Evolutionary conservation across 2,329 filamentous ascomycete species (phyloP), one percentile per base, ranked within the genome.

Genomic region (Fusarium xylarioides): DNA sequence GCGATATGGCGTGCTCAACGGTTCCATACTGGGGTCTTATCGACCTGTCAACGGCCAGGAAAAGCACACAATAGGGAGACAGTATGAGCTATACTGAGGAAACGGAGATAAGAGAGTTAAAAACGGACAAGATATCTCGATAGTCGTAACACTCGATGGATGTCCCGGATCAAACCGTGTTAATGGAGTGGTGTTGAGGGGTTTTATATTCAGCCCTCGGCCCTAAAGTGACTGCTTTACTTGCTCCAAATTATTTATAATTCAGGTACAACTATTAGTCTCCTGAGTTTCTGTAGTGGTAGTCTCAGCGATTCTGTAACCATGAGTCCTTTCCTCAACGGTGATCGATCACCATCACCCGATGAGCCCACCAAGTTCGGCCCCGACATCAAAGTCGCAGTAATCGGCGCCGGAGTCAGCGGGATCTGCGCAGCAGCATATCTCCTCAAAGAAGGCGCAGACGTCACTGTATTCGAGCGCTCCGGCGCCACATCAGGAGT

Each of bases 341-440:
- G 68, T 15, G 66, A 62, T 12, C 52, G 46, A 35, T 65, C 63
- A 15, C 50, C 73, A 15, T 35, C 67, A 0, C 42, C 60, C 0
- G 34, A 61, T 23, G 53, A 38, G 7, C 4, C 58, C 1, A 18
- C 18, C 34, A 63, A 52, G 2, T 77, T 77, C 12, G 53, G 73
- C 4, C 63, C 58, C 0, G 61, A 50, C 0, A 71, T 59, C 34
- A 71, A 63, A 49, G 82, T 84, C 2, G 83, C 82, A 1, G 81
- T 85, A 4, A 76, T 85, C 42, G 83, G 83, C 8, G 81, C 83
- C 10, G 83, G 83, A 4, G 81, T 84, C 28, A 83, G 82, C 50
- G 83, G 83, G 4, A 82, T 84, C 7, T 79, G 75, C 12, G 72
- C 82, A 0, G 82, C 83, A 0, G 82, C 82, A 0, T 80, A 85